Evolutionary conservation across 1,139 yeast species (phyloP), one percentile per base, ranked within the genome.

Genomic region (Saccharomyces hybrid): DNA sequence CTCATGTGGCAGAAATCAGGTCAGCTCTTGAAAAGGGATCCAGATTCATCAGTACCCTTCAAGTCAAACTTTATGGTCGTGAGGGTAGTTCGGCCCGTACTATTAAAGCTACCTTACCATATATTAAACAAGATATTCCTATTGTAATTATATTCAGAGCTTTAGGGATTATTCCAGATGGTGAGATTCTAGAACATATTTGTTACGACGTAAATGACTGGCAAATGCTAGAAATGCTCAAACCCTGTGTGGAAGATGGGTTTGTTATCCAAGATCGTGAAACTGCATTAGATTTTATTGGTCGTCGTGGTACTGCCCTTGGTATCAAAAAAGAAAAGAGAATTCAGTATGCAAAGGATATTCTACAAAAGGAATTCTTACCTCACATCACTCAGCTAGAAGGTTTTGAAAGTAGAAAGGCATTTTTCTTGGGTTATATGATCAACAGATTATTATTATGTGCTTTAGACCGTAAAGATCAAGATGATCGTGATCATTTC

Each of bases 181-280:
- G 99, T 71, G 99, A 95, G 76, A 95, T 93, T 67, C 78, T 95
- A 65, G 98, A 93, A 73, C 99, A 93, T 72, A 93, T 93, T 57
- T 95, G 99, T 76, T 95, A 91, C 71, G 99, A 93, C 73, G 91
- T 91, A 56, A 88, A 86, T 64, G 99, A 93, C 76, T 91, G 98
- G 96, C 99, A 93, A 75, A 95, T 95, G 99, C 81, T 93, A 73
- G 99, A 95, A 75, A 89, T 93, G 95, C 80, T 95, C 69, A 95
- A 93, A 71, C 99, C 99, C 3, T 93, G 99, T 81, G 96, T 95
- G 60, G 99, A 95, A 73, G 99, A 95, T 76, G 99, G 97, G 56
- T 95, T 93, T 72, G 95, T 93, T 52, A 91, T 95, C 59, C 99
- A 95, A 75, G 98, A 95, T 71, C 85, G 96, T 69, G 99, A 93